These are phyloP conservation scores for Starmerella sp. DNA, from an alignment of 805 yeast genomes.

Conservation along the genomic window DNA sequence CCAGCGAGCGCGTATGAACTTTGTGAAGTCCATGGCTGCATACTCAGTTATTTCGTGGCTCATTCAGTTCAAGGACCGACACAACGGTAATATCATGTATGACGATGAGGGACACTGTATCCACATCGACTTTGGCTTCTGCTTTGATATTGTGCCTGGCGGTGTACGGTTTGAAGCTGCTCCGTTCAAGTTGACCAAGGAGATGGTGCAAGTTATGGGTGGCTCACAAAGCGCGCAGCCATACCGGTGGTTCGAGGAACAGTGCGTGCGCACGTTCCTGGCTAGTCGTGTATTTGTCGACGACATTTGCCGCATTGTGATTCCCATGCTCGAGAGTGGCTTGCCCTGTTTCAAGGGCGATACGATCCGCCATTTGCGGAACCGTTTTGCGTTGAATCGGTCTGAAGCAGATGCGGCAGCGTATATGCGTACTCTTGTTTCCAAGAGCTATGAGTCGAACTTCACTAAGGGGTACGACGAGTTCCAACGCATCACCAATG, in stretches of 20 bases:
- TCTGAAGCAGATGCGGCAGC: conserved; percentile 76
- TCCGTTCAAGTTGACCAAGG: conserved; percentile 91
- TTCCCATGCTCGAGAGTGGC: conserved; percentile 90
- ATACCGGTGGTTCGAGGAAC: conserved; percentile 84
- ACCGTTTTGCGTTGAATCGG: conserved; percentile 70
- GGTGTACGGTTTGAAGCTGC: conserved; percentile 98
- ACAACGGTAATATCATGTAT: conserved; percentile 93
- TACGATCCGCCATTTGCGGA: conserved; percentile 66
- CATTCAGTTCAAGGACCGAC: conserved; percentile 89
- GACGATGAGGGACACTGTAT: conserved; percentile 91
- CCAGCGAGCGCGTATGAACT: conserved; percentile 84
- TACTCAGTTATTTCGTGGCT: conserved; percentile 85
- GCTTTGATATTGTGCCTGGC: conserved; percentile 97
- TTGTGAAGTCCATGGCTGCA: conserved; percentile 85
- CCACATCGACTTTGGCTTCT: conserved; percentile 96
- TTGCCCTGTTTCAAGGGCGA: conserved; percentile 87
- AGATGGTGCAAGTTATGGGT: conserved; percentile 95
- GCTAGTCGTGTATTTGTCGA: conserved; percentile 83
- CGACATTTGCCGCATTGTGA: conserved; percentile 69
- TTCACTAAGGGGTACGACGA: conserved; percentile 95
- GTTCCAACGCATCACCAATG: conserved; percentile 91
- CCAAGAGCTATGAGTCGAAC: conserved; percentile 71
- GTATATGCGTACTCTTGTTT: conserved; percentile 62
- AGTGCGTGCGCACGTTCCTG: conserved; percentile 84
- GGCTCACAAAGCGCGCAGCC: conserved; percentile 77